Evolutionary conservation across 1,139 yeast species (phyloP).

Genomic region (Kluyveromyces marxianus): DNA sequence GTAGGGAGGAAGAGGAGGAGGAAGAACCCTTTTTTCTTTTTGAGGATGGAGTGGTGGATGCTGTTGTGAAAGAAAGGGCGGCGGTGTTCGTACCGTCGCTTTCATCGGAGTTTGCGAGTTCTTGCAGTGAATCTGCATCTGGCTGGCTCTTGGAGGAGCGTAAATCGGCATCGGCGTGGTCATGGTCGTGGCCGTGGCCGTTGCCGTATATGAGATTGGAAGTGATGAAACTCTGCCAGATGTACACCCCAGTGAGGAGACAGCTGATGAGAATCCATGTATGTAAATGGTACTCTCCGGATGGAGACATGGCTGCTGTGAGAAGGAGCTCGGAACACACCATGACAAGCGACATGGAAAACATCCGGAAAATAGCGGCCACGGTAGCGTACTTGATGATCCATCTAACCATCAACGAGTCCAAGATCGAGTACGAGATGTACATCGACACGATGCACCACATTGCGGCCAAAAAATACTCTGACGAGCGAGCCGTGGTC

Average conservation of each 20-base stretch:
- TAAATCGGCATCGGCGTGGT: no score
- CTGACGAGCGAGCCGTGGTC: constrained; percentile 57
- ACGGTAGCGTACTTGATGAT: constrained; percentile 80
- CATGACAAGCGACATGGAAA: constrained; percentile 71
- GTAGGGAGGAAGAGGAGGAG: constrained; percentile 1
- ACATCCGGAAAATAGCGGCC: constrained; percentile 81
- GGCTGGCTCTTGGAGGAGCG: neutral
- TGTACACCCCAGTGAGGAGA: constrained; percentile 73
- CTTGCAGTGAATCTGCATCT: neutral
- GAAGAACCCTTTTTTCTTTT: constrained; percentile 6
- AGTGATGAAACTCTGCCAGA: constrained; percentile 82
- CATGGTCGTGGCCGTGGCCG: constrained; percentile 8
- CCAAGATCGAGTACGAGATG: constrained; percentile 74
- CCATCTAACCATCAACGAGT: constrained; percentile 90
- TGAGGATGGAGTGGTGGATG: neutral
- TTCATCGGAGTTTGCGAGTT: constrained; percentile 3
- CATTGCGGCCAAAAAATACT: constrained; percentile 60
- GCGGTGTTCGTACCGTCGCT: neutral
- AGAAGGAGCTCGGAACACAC: constrained; percentile 64
- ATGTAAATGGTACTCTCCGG: constrained; percentile 60
- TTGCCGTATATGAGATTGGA: constrained; percentile 64
- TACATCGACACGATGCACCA: constrained; percentile 88
- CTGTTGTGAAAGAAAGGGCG: neutral
- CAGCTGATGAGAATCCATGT: constrained; percentile 90
- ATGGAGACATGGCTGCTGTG: constrained; percentile 50